Evolutionary conservation across 768 basidiomycete species (phyloP).

Genomic region (Agaricus sinodeliciosus): DNA sequence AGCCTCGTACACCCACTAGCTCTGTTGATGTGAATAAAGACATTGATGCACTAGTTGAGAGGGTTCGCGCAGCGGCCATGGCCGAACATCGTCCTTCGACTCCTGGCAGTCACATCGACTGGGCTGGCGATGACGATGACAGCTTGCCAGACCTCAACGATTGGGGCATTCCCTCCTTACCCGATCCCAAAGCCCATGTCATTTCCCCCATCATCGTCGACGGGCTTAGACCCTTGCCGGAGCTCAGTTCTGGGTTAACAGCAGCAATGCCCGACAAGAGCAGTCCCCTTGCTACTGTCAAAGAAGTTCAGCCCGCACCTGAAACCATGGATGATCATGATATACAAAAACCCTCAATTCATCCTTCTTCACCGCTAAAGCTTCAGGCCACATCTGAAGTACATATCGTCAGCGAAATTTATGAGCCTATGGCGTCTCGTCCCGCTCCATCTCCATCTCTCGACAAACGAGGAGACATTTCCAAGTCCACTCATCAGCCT

Average conservation of each 20-base stretch:
- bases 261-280: not conserved
- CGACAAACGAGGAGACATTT: not conserved
- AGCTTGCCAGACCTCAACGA: slow-evolving; percentile 79
- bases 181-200: slow-evolving; percentile 26
- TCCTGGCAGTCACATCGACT: slow-evolving; percentile 78
- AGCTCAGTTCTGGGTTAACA: slow-evolving; percentile 15
- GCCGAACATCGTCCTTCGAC: slow-evolving; percentile 58
- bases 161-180: slow-evolving; percentile 54
- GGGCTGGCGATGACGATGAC: slow-evolving; percentile 86
- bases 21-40: slow-evolving; percentile 49
- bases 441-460: not conserved
- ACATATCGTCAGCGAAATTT: not conserved
- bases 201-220: slow-evolving; percentile 69
- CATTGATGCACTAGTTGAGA: slow-evolving; percentile 75
- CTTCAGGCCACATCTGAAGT: not conserved
- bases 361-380: slow-evolving; percentile 3
- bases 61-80: slow-evolving; percentile 69
- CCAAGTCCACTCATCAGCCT: no score
- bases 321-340: not conserved
- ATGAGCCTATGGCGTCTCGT: not conserved
- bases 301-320: not conserved
- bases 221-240: slow-evolving; percentile 54
- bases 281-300: not conserved
- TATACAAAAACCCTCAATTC: not conserved
- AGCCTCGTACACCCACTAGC: not conserved